Conservation (phyloP, 2,329 filamentous ascomycete genomes). For the Colletotrichum orchidophilum region DNA sequence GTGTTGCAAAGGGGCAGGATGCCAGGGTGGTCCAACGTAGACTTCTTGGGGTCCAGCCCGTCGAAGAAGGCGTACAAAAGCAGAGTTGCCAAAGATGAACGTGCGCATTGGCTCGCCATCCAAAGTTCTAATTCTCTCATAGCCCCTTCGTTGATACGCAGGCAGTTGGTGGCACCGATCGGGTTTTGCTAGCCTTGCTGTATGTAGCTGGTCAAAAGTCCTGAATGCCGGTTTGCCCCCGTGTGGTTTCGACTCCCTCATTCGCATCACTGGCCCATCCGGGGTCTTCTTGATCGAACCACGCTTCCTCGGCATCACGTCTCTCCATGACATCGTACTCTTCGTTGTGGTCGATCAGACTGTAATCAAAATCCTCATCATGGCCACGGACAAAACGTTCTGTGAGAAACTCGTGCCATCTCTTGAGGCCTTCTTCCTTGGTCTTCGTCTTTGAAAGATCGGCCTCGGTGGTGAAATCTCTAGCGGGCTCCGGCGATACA, state of each 20-base stretch:
- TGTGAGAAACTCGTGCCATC: slow-evolving; percentile 78
- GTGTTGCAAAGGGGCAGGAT: not conserved
- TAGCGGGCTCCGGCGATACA: not conserved
- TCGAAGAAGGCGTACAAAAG: not conserved
- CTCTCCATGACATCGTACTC: slow-evolving; percentile 72
- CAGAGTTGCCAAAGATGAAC: not conserved
- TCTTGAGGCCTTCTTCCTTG: slow-evolving; percentile 72
- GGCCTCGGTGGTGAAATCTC: slow-evolving; percentile 4
- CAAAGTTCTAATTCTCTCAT: not conserved
- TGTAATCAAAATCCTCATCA: slow-evolving; percentile 84
- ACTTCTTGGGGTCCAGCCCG: not conserved
- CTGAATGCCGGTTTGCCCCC: slow-evolving; percentile 76
- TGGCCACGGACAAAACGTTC: slow-evolving; percentile 78
- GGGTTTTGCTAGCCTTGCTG: not conserved
- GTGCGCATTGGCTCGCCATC: not conserved
- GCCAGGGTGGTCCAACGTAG: not conserved
- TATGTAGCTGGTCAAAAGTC: slow-evolving; percentile 64
- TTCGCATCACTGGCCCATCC: slow-evolving; percentile 65
- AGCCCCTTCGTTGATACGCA: not conserved
- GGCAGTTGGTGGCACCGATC: not conserved
- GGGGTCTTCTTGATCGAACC: slow-evolving; percentile 83
- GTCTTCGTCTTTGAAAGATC: slow-evolving; percentile 55
- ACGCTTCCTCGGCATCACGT: slow-evolving; percentile 75
- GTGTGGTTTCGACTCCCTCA: slow-evolving; percentile 37
- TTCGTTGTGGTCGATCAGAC: slow-evolving; percentile 74